Evolutionary conservation across 805 yeast species (phyloP).

Genomic region (Sugiyamaella boreocaroliniensis): DNA sequence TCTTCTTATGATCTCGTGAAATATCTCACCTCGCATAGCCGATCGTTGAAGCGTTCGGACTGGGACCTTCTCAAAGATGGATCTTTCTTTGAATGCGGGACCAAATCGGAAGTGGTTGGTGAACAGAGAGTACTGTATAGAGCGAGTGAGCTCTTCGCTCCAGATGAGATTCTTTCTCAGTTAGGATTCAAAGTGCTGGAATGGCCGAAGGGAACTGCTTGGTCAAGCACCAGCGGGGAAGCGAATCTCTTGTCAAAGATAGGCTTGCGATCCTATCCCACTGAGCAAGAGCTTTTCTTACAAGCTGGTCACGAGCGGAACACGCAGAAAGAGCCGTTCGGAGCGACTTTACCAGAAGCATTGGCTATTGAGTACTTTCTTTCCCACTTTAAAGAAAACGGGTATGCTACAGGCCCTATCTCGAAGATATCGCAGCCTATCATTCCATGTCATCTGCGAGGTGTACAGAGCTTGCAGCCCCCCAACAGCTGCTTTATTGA

Average conservation of each 20-base stretch:
- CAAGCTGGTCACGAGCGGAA: constrained; percentile 4
- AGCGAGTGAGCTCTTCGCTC: constrained; percentile 29
- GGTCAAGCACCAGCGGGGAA: constrained; percentile 25
- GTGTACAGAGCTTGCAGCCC: constrained; percentile 5
- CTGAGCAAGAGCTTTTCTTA: constrained; percentile 20
- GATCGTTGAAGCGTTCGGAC: constrained; percentile 26
- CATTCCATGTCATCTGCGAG: constrained; percentile 19
- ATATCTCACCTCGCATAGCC: constrained; percentile 27
- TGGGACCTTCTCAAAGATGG: constrained; percentile 27
- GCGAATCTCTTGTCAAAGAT: constrained; percentile 27
- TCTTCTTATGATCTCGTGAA: constrained; percentile 31
- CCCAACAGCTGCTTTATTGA: constrained; percentile 26
- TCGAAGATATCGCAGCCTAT: constrained; percentile 6
- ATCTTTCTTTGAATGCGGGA: constrained; percentile 25
- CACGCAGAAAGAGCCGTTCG: too few relatives aligned
- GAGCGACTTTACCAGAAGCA: too few relatives aligned
- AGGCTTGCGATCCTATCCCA: constrained; percentile 28
- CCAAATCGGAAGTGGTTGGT: constrained; percentile 6
- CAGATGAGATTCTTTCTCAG: constrained; percentile 20
- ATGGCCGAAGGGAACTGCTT: constrained; percentile 21
- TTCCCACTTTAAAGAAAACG: constrained; percentile 20
- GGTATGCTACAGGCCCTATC: constrained; percentile 8
- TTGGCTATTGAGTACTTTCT: constrained; percentile 28
- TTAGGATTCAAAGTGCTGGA: constrained; percentile 28
- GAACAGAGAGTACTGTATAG: constrained; percentile 3